Conservation (phyloP, 1,139 yeast species). For the Geotrichum armillariae region DNA sequence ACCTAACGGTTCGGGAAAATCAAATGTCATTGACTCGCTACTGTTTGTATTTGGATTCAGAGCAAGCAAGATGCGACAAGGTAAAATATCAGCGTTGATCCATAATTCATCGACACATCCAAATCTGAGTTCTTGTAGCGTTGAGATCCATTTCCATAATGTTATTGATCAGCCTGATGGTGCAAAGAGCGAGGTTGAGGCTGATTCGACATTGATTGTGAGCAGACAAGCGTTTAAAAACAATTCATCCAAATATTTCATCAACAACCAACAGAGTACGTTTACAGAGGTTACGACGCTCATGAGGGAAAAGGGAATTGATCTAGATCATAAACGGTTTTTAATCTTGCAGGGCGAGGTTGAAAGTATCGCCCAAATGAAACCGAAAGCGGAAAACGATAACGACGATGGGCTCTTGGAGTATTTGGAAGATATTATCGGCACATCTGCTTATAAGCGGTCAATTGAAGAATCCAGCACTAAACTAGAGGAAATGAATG, state of each 20-base stretch:
- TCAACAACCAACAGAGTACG: slow-evolving; percentile 67
- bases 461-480: slow-evolving; percentile 65
- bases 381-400: slow-evolving; percentile 90
- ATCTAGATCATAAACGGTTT: slow-evolving; percentile 91
- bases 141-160: slow-evolving; percentile 86
- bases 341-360: slow-evolving; percentile 97
- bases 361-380: slow-evolving; percentile 98
- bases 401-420: slow-evolving; percentile 93
- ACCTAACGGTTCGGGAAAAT: slow-evolving; percentile 97
- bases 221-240: slow-evolving; percentile 78
- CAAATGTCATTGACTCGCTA: slow-evolving; percentile 95
- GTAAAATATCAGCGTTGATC: slow-evolving; percentile 84
- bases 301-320: slow-evolving; percentile 83
- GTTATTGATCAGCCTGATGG: slow-evolving; percentile 63
- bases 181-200: slow-evolving; percentile 43
- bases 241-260: slow-evolving; percentile 75
- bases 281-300: slow-evolving; percentile 79
- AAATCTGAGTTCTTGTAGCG: slow-evolving; percentile 72
- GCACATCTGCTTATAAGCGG: slow-evolving; percentile 81
- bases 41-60: slow-evolving; percentile 96
- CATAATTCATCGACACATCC: slow-evolving; percentile 76
- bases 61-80: slow-evolving; percentile 96
- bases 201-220: slow-evolving; percentile 63
- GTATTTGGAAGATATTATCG: slow-evolving; percentile 94
- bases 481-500: slow-evolving; percentile 70